Percentiles rank a stretch among this genome's conserved stretches.
These are phyloP conservation scores for Chytridiales sp. DNA, from an alignment of 371 early-diverging fungal species.

Conservation along the genomic window DNA sequence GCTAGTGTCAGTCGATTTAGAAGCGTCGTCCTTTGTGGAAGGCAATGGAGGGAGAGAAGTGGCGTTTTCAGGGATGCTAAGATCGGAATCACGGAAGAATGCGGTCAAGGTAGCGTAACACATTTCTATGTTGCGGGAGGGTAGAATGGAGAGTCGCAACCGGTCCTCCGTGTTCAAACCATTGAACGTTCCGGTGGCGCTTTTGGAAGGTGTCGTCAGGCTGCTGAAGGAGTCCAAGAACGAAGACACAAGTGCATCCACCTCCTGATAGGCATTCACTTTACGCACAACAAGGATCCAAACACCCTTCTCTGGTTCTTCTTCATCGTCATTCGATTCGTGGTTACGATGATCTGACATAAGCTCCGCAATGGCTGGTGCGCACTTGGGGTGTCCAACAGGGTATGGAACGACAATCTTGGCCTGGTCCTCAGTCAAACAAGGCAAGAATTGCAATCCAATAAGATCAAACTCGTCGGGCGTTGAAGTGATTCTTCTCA, in stretches of 20 bases:
- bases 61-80: too few species aligned
- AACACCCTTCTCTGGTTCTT: neutral
- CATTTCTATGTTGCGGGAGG: conserved; percentile 10
- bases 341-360: neutral
- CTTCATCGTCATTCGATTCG: neutral
- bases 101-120: conserved; percentile 12
- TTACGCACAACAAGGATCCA: conserved; percentile 17
- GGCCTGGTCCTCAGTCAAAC: neutral
- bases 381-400: conserved; percentile 7
- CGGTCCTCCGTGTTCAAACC: neutral
- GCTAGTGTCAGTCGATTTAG: too few species aligned
- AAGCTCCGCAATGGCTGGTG: neutral
- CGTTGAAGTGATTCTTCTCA: conserved; percentile 1
- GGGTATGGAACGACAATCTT: conserved; percentile 9
- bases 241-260: neutral
- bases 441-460: neutral
- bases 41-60: too few species aligned
- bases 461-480: conserved; percentile 10
- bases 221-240: conserved; percentile 5
- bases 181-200: neutral
- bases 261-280: conserved; percentile 2
- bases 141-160: conserved; percentile 4
- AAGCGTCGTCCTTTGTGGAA: too few species aligned
- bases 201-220: conserved; percentile 1
- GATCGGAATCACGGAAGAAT: conserved; percentile 15